Evolutionary conservation across 495 filamentous ascomycete species (phyloP).

Genomic region (Cercophora newfieldiana): DNA sequence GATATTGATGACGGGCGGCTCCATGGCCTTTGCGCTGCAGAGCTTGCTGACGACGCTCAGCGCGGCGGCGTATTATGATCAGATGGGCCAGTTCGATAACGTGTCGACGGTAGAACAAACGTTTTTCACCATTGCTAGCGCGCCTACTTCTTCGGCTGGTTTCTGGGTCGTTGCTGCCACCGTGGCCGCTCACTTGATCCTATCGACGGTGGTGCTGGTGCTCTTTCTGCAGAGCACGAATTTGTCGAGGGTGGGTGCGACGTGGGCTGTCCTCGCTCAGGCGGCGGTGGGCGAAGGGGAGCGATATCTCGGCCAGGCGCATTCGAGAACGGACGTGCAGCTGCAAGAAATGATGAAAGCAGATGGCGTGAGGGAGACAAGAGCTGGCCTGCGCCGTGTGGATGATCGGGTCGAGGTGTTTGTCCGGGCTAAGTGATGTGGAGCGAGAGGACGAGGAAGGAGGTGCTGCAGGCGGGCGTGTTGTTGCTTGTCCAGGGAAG

Average conservation of each 20-base stretch:
- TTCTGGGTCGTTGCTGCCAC: background rate
- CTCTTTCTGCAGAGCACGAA: background rate
- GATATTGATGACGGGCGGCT: constrained; percentile 2
- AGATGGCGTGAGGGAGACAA: too few species aligned
- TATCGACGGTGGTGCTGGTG: background rate
- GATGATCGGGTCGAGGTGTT: too few species aligned
- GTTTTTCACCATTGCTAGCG: background rate
- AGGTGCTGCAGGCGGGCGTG: too few species aligned
- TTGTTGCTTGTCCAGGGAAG: too few species aligned
- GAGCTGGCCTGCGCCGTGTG: too few species aligned
- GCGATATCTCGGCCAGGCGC: background rate
- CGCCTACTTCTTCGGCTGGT: background rate
- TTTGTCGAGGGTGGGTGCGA: background rate
- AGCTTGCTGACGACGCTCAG: constrained; percentile 4
- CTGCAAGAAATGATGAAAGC: too few species aligned
- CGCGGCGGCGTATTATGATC: constrained; percentile 7
- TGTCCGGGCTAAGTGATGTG: too few species aligned
- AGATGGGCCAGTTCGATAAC: constrained; percentile 4
- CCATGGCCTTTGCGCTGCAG: constrained; percentile 14
- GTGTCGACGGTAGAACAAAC: background rate
- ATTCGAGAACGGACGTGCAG: too few species aligned
- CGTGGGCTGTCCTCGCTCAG: background rate
- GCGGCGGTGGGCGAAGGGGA: background rate
- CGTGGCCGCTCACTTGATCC: background rate
- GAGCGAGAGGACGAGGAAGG: too few species aligned